Percentiles rank a stretch among this genome's conserved stretches.
Conservation (phyloP, 352 stramenopile species). For the Halophytophthora batemanensis region DNA sequence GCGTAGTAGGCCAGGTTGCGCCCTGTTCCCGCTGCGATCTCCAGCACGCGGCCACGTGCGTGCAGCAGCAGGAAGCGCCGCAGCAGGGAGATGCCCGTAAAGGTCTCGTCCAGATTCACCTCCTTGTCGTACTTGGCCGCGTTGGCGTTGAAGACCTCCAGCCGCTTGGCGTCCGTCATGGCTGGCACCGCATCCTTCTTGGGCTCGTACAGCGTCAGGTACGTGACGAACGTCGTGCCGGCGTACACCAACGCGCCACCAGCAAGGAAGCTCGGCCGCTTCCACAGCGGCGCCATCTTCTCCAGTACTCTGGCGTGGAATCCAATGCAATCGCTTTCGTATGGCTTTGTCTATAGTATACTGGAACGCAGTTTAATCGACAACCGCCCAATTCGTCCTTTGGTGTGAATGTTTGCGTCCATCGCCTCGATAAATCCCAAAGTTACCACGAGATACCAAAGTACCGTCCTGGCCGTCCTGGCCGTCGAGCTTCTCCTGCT, state of each 20-base stretch:
- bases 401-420: no score
- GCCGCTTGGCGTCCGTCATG: slow-evolving; percentile 50
- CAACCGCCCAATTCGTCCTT: no score
- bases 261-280: slow-evolving; percentile 52
- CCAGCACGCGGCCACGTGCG: slow-evolving; percentile 81
- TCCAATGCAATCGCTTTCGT: no score
- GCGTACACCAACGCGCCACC: slow-evolving; percentile 57
- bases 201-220: slow-evolving; percentile 75
- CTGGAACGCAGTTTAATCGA: no score
- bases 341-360: no score
- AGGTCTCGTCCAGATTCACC: slow-evolving; percentile 71
- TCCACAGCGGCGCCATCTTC: slow-evolving; percentile 31
- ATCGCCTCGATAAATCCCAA: no score
- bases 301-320: no score
- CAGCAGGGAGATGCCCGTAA: slow-evolving; percentile 81
- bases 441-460: no score
- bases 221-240: slow-evolving; percentile 49
- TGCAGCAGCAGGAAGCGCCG: slow-evolving; percentile 72
- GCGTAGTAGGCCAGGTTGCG: slow-evolving; percentile 93
- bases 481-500: no score
- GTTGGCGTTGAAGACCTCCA: slow-evolving; percentile 70
- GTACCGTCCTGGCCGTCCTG: no score
- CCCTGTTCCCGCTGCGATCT: slow-evolving; percentile 94
- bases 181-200: slow-evolving; percentile 29
- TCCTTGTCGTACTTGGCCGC: slow-evolving; percentile 74